Evolutionary conservation across 23 red algal genomes (phyloP), one percentile per base, ranked within the genome.

Genomic region (Cyanidioschyzon merolae): DNA sequence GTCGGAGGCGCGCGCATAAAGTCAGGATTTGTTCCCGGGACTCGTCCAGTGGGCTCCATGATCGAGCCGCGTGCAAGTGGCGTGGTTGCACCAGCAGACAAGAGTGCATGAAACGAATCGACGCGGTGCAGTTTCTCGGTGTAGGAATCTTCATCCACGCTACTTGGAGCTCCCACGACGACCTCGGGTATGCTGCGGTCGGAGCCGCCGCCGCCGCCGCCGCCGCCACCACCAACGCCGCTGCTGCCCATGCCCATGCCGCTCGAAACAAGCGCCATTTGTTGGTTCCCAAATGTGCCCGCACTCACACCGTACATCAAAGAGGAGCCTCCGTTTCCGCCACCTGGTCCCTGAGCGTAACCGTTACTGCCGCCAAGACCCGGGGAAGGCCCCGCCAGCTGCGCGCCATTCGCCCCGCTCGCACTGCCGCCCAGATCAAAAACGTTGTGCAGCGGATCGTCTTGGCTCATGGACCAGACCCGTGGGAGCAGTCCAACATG

Each of bases 391-490:
- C 45, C 45, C 7, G 45, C 12, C 45, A 7, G 45, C 45, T 21
- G 21, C 12, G 12, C 45, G 45, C 45, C 45, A 21, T 54, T 54
- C 45, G 45, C 45, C 21, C 45, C 45, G 21, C 21, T 54, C 21
- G 45, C 21, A 21, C 45, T 54, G 45, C 45, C 45, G 45, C 45
- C 21, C 45, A 54, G 3, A 27, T 71, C 63, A 35, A 32, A 71
- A 27, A 32, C 21, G 63, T 7, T 25, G n/a, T 25, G 63, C 12
- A 35, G 2, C 16, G 63, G 63, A 7, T 71, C 63, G 29, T 71
- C 63, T 27, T 71, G 63, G 63, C 63, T 71, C 63, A 71, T 25
- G n/a, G 63, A 71, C 63, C 63, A 71, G 2, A 71, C 7, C 32
- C 32, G 21, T 35, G 63, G 63, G 12, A 71, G 29, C 16, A 71